Evolutionary conservation across 2,329 filamentous ascomycete genomes (phyloP).

Genomic region (Pseudogymnoascus sp.): DNA sequence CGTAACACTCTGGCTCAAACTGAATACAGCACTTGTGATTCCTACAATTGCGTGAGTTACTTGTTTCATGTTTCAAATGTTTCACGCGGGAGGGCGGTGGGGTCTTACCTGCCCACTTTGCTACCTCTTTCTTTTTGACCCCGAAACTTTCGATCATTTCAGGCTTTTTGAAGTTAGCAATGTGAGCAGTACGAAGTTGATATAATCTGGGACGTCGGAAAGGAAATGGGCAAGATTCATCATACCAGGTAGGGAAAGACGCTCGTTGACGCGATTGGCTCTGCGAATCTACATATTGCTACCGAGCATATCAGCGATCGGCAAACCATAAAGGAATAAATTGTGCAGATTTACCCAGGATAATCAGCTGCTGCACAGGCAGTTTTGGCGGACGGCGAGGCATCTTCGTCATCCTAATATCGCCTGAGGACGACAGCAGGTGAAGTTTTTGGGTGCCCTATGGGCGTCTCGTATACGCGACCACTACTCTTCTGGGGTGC

Average conservation of each 20-base stretch:
- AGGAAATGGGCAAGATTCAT: slow-evolving; percentile 7
- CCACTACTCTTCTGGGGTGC: not conserved
- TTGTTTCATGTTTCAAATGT: slow-evolving; percentile 12
- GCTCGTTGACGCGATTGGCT: slow-evolving; percentile 60
- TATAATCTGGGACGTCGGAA: not conserved
- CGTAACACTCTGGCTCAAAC: slow-evolving; percentile 61
- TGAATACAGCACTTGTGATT: slow-evolving; percentile 63
- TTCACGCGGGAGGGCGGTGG: not conserved
- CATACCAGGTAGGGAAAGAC: slow-evolving; percentile 36
- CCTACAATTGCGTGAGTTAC: not conserved
- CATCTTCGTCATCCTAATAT: slow-evolving; percentile 18
- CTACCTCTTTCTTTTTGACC: slow-evolving; percentile 61
- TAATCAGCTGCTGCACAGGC: slow-evolving; percentile 67
- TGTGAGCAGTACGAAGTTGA: not conserved
- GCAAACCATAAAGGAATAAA: not conserved
- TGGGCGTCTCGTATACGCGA: slow-evolving; percentile 1
- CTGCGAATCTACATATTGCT: slow-evolving; percentile 73
- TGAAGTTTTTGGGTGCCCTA: not conserved
- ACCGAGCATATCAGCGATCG: slow-evolving; percentile 11
- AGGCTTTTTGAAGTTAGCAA: slow-evolving; percentile 37
- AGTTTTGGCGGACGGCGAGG: slow-evolving; percentile 46
- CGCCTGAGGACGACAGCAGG: not conserved
- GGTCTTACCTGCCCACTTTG: slow-evolving; percentile 61
- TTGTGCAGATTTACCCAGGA: slow-evolving; percentile 55
- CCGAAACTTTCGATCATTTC: slow-evolving; percentile 80